Base-by-base conservation (phyloP, 148 eudicot genomes). In the Vaccinium vitisidaea region DNA sequence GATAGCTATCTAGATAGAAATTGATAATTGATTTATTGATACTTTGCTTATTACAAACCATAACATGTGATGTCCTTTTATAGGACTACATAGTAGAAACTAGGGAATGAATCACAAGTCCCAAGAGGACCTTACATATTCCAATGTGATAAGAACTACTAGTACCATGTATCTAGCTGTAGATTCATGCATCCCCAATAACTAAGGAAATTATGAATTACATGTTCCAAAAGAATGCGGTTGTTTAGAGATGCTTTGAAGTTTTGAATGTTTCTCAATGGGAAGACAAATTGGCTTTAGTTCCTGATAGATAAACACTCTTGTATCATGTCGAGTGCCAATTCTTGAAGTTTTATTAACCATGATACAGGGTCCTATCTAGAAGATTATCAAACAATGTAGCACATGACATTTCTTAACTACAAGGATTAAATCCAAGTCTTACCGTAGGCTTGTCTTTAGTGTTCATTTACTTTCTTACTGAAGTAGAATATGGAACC, bases 241-340 rank as follows among this genome's bases (percentile, higher is more conserved):
- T 65, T 78, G 25, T 1, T 13, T 73, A 55, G 23, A 8, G 54
- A 59, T 32, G 30, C 54, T 80, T 39, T 15, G 59, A 76, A 7
- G 71, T 12, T 18, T 63, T 30, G 30, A 53, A 83, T 59, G 48
- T 59, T 84, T 65, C 14, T 56, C 48, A 84, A 25, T 36, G n/a
- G 13, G 50, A 46, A 12, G 11, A 23, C 43, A 81, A 18, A 49
- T 81, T 56, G 7, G 58, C 2, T 83, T 76, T 58, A 39, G 32
- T 56, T 80, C 18, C 39, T 59, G 30, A 36, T 75, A 18, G 11
- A 36, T 59, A 10, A 58, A n/a, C 16, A 19, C 82, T 80, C 71
- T 59, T 59, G 32, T 39, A 58, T 59, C 70, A 80, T 14, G 23
- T 32, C 9, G 71, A 59, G 52, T 16, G n/a, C 19, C 80, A 49